Percentiles rank a stretch among this genome's conserved stretches.
Conservation (phyloP, 305 asterid species). For the Fraxinus dipetala region DNA sequence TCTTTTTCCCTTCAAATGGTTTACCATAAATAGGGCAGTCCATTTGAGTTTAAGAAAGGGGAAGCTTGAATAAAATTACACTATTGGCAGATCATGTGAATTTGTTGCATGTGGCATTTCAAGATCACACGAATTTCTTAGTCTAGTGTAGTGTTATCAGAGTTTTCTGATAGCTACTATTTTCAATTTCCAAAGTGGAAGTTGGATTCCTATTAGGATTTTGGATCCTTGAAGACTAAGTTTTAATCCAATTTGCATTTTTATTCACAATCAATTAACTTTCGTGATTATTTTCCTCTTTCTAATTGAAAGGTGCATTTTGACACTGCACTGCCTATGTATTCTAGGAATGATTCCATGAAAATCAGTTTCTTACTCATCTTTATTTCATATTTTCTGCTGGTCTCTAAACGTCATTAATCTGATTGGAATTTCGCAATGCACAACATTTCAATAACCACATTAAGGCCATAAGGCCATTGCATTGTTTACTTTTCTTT, state of each 20-base stretch:
- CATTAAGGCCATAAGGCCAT: neutral
- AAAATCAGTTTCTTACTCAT: neutral
- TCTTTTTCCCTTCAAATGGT: neutral
- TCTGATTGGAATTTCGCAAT: neutral
- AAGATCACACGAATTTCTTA: neutral
- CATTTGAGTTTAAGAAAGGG: neutral
- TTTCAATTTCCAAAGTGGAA: neutral
- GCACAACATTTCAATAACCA: neutral
- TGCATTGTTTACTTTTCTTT: neutral
- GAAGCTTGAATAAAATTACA: neutral
- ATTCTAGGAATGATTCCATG: neutral
- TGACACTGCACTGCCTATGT: neutral
- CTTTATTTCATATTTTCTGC: neutral
- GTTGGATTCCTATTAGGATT: neutral
- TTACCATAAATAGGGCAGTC: neutral
- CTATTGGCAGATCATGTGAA: neutral
- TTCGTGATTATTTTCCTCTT: neutral
- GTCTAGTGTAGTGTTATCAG: neutral
- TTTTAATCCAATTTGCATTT: neutral
- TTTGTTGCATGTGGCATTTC: neutral
- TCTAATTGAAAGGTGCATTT: neutral
- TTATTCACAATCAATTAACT: neutral
- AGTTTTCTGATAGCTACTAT: neutral
- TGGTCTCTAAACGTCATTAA: neutral
- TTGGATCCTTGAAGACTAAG: neutral